A percentile compares a stretch with the other conserved stretches of the same genome.
Evolutionary conservation across 2,329 filamentous ascomycete species (phyloP).

Genomic region (Acephala macrosclerotiorum): DNA sequence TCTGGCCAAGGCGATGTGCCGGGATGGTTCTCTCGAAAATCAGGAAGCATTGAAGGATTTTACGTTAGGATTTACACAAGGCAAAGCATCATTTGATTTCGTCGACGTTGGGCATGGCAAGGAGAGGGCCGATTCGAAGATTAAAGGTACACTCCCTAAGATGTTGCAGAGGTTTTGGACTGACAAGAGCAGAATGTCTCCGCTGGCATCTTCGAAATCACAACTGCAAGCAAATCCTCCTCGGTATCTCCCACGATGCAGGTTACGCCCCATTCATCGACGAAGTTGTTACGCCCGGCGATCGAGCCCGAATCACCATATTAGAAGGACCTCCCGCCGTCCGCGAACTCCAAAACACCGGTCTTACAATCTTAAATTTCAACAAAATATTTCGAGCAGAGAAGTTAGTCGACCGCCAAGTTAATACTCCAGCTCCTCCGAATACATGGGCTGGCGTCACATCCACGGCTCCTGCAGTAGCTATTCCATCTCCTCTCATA

Average conservation of each 20-base stretch:
- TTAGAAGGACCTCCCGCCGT: slow-evolving; percentile 61
- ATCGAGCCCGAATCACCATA: slow-evolving; percentile 56
- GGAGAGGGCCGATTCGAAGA: slow-evolving; percentile 65
- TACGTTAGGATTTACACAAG: slow-evolving; percentile 65
- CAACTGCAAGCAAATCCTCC: slow-evolving; percentile 67
- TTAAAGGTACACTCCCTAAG: slow-evolving; percentile 55
- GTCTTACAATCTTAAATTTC: slow-evolving; percentile 55
- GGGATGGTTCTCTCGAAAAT: slow-evolving; percentile 54
- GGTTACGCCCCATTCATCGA: slow-evolving; percentile 67
- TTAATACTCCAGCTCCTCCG: slow-evolving; percentile 37
- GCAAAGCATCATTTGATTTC: slow-evolving; percentile 67
- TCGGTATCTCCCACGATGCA: slow-evolving; percentile 68
- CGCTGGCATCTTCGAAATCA: slow-evolving; percentile 65
- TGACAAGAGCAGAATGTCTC: slow-evolving; percentile 44
- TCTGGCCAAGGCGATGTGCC: slow-evolving; percentile 57
- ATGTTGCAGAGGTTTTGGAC: slow-evolving; percentile 8
- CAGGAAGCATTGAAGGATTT: slow-evolving; percentile 62
- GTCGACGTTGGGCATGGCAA: slow-evolving; percentile 67
- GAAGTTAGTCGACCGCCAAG: slow-evolving; percentile 53
- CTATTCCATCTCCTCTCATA: slow-evolving; percentile 29
- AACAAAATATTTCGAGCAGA: slow-evolving; percentile 61
- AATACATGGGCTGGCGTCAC: slow-evolving; percentile 44
- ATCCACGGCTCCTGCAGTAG: slow-evolving; percentile 36
- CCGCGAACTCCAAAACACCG: slow-evolving; percentile 56
- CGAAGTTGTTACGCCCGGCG: slow-evolving; percentile 55